Base-by-base conservation (phyloP, 495 filamentous ascomycete species). In the Penicillium daleae region DNA sequence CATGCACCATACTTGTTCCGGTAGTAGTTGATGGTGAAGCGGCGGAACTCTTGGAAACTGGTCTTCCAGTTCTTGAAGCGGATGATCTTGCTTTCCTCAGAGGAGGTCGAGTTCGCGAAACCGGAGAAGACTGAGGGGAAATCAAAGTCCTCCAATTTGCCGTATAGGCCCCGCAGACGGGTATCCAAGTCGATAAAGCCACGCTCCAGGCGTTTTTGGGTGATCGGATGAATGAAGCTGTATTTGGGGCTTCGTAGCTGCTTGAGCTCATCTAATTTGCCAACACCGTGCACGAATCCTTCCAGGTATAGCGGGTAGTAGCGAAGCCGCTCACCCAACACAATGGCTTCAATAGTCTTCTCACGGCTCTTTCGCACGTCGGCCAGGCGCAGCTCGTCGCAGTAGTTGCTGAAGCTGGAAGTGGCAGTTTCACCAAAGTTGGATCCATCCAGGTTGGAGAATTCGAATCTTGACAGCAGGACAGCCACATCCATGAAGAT, bases 101-200 rank as follows among this genome's bases (percentile, higher is more conserved):
- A 85, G 0, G 87, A 90, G 12, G 86, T 91, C 7, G 90, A 93
- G 66, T 89, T 92, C 58, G 91, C 92, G 59, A 91, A 83, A 40
- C 95, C 96, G n/a, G 90, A 86, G 73, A 96, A 98, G 6, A 97
- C 75, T 2, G 91, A 89, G 0, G 96, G 92, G 69, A 96, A 98
- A 48, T 97, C 92, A 63, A 98, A 98, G 56, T 89, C 84, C 49
- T 89, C 82, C 32, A 98, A 79, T 15, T 90, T 87, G 29, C 79
- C 76, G 53, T 90, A 86, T 56, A 92, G 82, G 37, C 83, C 86
- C 32, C 85, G 83, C 29, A 89, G 79, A 22, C 92, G 87, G 32
- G 81, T 82, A 35, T 87, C 81, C 0, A 99, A 82, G 66, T 96
- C 92, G 64, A 97, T 83, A 33, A 89, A 85, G 3, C 92, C 88